Conservation (phyloP, 116 monocot genomes). For the Iris pallida region DNA sequence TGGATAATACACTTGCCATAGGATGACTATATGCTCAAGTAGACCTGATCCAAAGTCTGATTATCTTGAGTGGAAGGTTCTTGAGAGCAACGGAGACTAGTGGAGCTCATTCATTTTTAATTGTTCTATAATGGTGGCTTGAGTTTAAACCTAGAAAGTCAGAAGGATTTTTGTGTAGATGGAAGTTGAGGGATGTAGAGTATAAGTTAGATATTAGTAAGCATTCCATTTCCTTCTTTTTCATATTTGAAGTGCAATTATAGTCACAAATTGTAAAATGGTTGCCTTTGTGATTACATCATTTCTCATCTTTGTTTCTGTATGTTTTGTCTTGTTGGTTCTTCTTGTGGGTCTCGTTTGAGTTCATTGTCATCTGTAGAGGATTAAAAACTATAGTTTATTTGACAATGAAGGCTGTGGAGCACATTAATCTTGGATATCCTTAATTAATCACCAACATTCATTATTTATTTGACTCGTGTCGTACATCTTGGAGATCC, state of each 20-base stretch:
- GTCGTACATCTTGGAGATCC: too few relatives aligned
- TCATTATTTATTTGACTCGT: too few relatives aligned
- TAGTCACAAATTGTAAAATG: not conserved
- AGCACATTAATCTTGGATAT: too few relatives aligned
- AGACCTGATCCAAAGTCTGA: constrained; percentile 16
- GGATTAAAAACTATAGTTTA: too few relatives aligned
- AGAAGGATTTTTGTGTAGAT: not conserved
- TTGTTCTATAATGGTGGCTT: constrained; percentile 36
- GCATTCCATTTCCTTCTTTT: not conserved
- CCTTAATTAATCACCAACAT: too few relatives aligned
- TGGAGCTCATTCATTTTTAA: constrained; percentile 43
- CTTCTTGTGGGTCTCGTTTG: not conserved
- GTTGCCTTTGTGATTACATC: not conserved
- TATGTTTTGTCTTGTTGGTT: not conserved
- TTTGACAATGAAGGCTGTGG: too few relatives aligned
- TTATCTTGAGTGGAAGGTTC: constrained; percentile 21
- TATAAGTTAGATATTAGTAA: too few relatives aligned
- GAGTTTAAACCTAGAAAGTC: constrained; percentile 1
- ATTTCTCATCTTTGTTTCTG: not conserved
- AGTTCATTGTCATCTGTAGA: not conserved
- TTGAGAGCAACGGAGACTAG: constrained; percentile 13
- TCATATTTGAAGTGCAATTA: not conserved
- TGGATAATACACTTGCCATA: constrained; percentile 5
- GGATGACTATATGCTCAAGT: constrained; percentile 37
- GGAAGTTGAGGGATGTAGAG: not conserved